Evolutionary conservation across 2,329 filamentous ascomycete genomes (phyloP), one percentile per base, ranked within the genome.

Genomic region (Hypoxylon rubiginosum): DNA sequence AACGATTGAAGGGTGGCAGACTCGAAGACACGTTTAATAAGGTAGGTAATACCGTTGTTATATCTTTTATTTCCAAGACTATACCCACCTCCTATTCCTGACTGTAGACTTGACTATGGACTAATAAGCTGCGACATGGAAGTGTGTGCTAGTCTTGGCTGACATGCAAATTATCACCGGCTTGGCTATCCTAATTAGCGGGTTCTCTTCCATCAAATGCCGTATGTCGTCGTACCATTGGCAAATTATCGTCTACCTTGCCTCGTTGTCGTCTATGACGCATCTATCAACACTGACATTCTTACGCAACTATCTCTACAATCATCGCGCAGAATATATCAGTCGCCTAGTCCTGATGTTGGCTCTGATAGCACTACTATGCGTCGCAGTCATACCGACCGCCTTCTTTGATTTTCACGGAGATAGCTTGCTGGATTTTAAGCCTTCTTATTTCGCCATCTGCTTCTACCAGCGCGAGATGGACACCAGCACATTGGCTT

Each of bases 211-310:
- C 2, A 19, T 45, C 17, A 19, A 24, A 3, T 45, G 41, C 10
- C 41, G 41, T 10, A 9, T 45, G 17, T 45, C 41, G 8, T 19
- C 41, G 21, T 45, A 45, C 17, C 41, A 45, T 45, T 45, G 41
- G 41, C 41, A 45, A 45, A 24, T 45, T 13, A 45, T 45, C 8
- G 17, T 45, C 17, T 45, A 45, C 9, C 41, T 45, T 45, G 41
- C 41, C 41, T 45, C 17, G 41, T 13, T 45, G 10, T 45, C 41
- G 8, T 45, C 41, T 4, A 9, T 45, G 17, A 45, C 41, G 17
- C 41, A 45, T 45, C 17, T 19, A 45, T 45, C 41, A 13, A 24
- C 41, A 45, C 21, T 45, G 41, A 45, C 41, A 24, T 45, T 45
- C 17, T 45, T 45, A 45, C 41, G 41, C 7, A 19, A 19, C 8